These are phyloP conservation scores for Tuber aestivum DNA, from an alignment of 495 filamentous ascomycete species.

Conservation along the genomic window DNA sequence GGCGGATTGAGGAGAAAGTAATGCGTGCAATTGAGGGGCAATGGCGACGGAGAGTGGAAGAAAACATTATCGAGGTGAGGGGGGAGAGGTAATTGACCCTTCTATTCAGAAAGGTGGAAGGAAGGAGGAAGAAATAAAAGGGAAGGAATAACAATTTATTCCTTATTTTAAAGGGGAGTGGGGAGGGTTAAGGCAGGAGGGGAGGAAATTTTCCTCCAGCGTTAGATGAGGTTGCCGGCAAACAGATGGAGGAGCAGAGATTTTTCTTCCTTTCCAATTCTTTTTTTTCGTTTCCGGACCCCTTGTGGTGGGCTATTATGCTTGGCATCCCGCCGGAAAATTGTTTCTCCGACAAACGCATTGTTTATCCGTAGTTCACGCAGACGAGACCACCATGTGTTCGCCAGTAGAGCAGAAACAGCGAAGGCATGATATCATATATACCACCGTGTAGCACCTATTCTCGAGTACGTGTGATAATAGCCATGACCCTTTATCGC, in stretches of 20 bases:
- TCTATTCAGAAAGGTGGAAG: conserved; percentile 23
- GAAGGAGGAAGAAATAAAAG: neutral
- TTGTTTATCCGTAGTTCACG: neutral
- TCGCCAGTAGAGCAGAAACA: too few relatives aligned
- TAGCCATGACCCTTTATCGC: neutral
- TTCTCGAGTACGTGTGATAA: too few relatives aligned
- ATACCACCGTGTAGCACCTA: too few relatives aligned
- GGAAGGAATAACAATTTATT: neutral
- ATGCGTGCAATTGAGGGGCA: conserved; percentile 9
- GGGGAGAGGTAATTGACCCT: conserved; percentile 10
- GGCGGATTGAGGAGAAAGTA: conserved; percentile 16
- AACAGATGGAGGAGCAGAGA: conserved; percentile 3
- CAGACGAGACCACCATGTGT: neutral
- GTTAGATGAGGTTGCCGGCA: conserved; percentile 12
- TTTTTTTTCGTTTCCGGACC: neutral
- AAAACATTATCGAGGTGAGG: conserved; percentile 21
- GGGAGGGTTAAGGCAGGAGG: conserved; percentile 4
- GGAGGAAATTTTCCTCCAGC: conserved; percentile 33
- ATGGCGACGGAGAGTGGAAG: conserved; percentile 24
- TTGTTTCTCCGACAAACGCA: neutral
- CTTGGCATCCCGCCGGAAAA: neutral
- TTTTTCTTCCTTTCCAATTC: neutral
- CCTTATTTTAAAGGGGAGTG: neutral
- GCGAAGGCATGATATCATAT: too few relatives aligned
- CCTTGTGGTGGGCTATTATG: neutral